A percentile compares a stretch with the other conserved stretches of the same genome.
Evolutionary conservation across 805 yeast species (phyloP).

Genomic region (Metschnikowia santaceciliae): DNA sequence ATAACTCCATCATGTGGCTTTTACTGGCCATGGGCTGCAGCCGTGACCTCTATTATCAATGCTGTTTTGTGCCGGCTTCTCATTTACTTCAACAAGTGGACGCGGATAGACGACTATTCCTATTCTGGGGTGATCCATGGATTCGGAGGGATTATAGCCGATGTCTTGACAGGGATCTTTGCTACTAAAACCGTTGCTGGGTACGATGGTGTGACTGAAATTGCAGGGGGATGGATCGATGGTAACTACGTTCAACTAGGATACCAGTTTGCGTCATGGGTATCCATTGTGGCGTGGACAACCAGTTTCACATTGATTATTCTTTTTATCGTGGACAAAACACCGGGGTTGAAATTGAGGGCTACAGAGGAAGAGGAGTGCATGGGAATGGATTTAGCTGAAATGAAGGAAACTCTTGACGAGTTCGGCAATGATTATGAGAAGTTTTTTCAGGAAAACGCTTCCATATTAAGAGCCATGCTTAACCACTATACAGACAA

Average conservation of each 20-base stretch:
- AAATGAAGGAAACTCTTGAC: constrained; percentile 48
- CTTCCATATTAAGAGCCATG: constrained; percentile 13
- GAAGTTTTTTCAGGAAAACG: constrained; percentile 22
- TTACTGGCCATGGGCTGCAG: constrained; percentile 45
- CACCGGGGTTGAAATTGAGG: constrained; percentile 48
- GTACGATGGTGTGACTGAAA: constrained; percentile 41
- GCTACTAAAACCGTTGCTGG: constrained; percentile 43
- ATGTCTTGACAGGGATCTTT: constrained; percentile 41
- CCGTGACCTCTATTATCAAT: constrained; percentile 38
- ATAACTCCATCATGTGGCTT: constrained; percentile 47
- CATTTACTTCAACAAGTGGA: constrained; percentile 34
- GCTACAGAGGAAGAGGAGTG: constrained; percentile 45
- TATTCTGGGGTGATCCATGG: constrained; percentile 46
- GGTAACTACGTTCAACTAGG: constrained; percentile 45
- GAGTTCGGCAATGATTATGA: constrained; percentile 35
- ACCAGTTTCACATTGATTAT: constrained; percentile 38
- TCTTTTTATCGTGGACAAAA: constrained; percentile 45
- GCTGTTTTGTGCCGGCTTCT: constrained; percentile 36
- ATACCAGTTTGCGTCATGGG: constrained; percentile 44
- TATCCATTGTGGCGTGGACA: constrained; percentile 43
- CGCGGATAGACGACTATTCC: constrained; percentile 44
- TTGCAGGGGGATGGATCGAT: constrained; percentile 45
- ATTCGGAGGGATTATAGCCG: constrained; percentile 45
- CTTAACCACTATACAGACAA: constrained; percentile 12
- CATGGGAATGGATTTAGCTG: constrained; percentile 48